Evolutionary conservation across 768 basidiomycete genomes (phyloP).

Genomic region (Mycena chlorophos): DNA sequence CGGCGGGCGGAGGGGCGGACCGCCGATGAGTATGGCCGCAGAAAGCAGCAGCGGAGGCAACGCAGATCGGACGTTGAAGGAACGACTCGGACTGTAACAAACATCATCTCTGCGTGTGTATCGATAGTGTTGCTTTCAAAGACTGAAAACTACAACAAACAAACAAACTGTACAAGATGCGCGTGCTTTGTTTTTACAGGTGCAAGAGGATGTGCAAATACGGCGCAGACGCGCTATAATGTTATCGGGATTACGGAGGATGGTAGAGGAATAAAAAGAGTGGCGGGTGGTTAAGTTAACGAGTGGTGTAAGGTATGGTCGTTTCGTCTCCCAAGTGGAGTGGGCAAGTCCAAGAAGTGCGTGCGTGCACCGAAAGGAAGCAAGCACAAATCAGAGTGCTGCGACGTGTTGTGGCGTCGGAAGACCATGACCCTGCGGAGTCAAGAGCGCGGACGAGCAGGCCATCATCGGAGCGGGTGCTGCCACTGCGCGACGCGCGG

Average conservation of each 20-base stretch:
- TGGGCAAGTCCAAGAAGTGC: slow-evolving; percentile 8
- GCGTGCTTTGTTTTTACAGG: neutral
- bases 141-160: neutral
- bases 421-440: no score
- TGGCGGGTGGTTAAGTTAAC: neutral
- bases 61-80: slow-evolving; percentile 78
- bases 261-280: neutral
- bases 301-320: neutral
- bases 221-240: slow-evolving; percentile 1
- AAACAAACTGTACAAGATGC: neutral
- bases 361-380: slow-evolving; percentile 7
- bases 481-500: slow-evolving; percentile 19
- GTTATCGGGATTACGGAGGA: neutral
- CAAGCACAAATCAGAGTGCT: no score
- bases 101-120: no score
- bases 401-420: slow-evolving; percentile 42
- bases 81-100: slow-evolving; percentile 78
- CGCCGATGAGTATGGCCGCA: slow-evolving; percentile 27
- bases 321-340: slow-evolving; percentile 1
- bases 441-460: no score
- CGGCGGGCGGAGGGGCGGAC: slow-evolving; percentile 38
- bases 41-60: slow-evolving; percentile 37
- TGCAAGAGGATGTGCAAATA: neutral
- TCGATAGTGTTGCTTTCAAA: no score
- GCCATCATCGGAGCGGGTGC: slow-evolving; percentile 42